Evolutionary conservation across 2,329 filamentous ascomycete genomes (phyloP), one percentile per base, ranked within the genome.

Genomic region (Xylariaceae sp.): DNA sequence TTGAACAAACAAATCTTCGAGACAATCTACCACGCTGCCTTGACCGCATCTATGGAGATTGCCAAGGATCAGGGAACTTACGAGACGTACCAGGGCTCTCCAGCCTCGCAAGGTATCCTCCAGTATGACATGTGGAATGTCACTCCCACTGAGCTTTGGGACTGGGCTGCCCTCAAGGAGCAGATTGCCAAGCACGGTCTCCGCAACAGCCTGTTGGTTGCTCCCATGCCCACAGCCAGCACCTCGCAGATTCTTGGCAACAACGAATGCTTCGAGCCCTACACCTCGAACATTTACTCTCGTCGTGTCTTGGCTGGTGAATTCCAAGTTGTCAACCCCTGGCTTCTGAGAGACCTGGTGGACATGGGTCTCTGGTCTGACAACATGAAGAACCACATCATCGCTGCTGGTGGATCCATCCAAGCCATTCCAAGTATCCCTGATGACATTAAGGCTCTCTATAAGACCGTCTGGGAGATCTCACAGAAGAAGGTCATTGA

Each of bases 311-410:
- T 99, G 64, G 94, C 94, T 62, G 94, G 94, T 65, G 94, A 99
- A 73, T 99, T 99, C 85, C 94, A 99, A 77, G 90, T 99, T 49
- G 94, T 99, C 72, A 99, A 99, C 79, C 94, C 94, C 47, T 99
- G 94, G 94, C 77, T 99, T 58, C 84, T 99, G 56, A 97, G 96
- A 81, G 94, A 99, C 66, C 85, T 99, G 31, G 94, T 99, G 62
- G 94, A 99, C 69, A 89, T 97, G 78, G 94, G 94, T 56, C 81
- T 99, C 42, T 99, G 94, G 94, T 97, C 93, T 44, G 93, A 99
- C 75, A 90, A 91, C 77, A 99, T 99, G 94, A 99, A 99, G 87
- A 99, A 99, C 81, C 91, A 94, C 65, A 99, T 99, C 80, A 99
- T 99, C 67, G 88, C 94, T 52, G 93, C 97, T 57, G 90, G 90